Conservation (phyloP, 345 rosid genomes). For the Populus davidiana region DNA sequence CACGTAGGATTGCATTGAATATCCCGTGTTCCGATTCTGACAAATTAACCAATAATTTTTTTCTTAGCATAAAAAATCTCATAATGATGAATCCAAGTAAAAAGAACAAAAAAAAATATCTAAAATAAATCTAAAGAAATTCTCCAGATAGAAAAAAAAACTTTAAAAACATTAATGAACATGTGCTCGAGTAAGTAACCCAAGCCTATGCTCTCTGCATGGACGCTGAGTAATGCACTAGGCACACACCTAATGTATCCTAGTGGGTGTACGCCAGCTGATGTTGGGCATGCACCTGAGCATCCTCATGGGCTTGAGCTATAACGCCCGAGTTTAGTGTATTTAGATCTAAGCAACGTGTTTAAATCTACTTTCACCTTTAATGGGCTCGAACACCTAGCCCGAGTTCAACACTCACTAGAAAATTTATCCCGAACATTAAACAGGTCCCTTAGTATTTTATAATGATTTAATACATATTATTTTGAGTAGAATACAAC, state of each 20-base stretch:
- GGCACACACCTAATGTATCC: rapidly evolving
- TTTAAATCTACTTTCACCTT: rapidly evolving
- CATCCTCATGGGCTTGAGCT: rapidly evolving
- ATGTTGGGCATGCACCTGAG: too few species aligned
- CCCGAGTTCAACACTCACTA: too few species aligned
- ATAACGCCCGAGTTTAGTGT: rapidly evolving
- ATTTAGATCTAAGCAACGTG: rapidly evolving
- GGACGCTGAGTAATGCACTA: rapidly evolving
- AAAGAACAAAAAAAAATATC: too few species aligned
- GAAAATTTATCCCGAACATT: too few species aligned
- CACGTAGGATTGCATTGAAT: constrained; percentile 81
- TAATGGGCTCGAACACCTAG: rapidly evolving
- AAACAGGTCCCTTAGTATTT: too few species aligned
- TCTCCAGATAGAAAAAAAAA: too few species aligned
- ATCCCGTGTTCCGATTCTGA: constrained; percentile 92
- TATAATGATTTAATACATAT: too few species aligned
- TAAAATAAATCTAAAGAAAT: too few species aligned
- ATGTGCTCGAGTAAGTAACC: too few species aligned
- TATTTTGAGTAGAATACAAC: too few species aligned
- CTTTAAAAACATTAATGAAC: too few species aligned
- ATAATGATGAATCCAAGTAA: neutral
- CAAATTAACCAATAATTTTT: neutral
- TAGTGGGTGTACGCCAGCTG: rapidly evolving
- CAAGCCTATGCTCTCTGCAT: too few species aligned
- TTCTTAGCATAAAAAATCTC: neutral